Base-by-base conservation (phyloP, 495 filamentous ascomycete genomes). In the Massariosphaeria phaeospora region DNA sequence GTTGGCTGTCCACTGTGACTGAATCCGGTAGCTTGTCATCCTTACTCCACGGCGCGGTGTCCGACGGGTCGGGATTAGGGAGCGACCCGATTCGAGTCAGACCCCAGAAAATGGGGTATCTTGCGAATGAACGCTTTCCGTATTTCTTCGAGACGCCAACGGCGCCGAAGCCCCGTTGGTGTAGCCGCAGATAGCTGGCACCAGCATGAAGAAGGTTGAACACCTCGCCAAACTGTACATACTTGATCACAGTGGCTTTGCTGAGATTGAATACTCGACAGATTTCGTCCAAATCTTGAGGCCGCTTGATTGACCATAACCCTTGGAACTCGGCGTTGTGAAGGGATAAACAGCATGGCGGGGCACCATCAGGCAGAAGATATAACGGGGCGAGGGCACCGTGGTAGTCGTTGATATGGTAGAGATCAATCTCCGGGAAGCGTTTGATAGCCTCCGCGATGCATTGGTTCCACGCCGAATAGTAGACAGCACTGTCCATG, bases 321-420 rank as follows among this genome's bases (percentile, higher is more conserved):
- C 84, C 83, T 59, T 87, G 84, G 59, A 86, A 87, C 66, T 89
- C 83, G 29, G 83, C 85, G 56, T 88, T 83, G 66, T 84, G 80
- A 15, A 81, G 75, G 23, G 73, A 75, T n/a, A 84, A 63, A 55
- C 79, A 82, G 62, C 76, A 77, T 0, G 81, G 81, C 34, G 84
- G 76, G 2, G 75, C 84, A 31, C 78, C 46, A 21, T 42, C 69
- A 12, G 85, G 85, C 3, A 88, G 73, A 15, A 86, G 73, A 54
- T 89, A 84, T 6, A 89, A 70, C 10, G 84, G 84, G 31, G 85
- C 85, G 5, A 84, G 68, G 15, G 85, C 82, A 26, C 85, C 85
- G 54, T 89, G 85, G 64, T 88, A 89, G 65, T 89, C 85, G 67
- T 89, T 89, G 63, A 88, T 84, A 65, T 89, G 85, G 63, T 89